Base-by-base conservation (phyloP, 768 basidiomycete species). In the Ramaria sp. region DNA sequence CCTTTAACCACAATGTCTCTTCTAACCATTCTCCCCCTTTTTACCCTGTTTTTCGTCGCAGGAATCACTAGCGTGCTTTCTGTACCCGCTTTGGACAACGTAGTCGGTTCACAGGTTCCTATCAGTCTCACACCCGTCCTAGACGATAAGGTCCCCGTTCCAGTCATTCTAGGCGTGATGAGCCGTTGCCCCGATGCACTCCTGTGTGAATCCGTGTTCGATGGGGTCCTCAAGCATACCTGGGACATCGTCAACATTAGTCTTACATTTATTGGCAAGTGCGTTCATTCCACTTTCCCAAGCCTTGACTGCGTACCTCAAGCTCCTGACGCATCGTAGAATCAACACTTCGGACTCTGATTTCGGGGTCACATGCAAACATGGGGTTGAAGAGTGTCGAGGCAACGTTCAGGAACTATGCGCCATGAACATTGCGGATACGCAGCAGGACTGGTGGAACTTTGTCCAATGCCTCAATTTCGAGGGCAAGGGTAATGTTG, bases 381-480 rank as follows among this genome's bases (percentile, higher is more conserved):
- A 95, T 63, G 92, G 91, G 16, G 69, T 70, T 4, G 66, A 75
- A 50, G 93, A 97, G 67, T 96, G 93, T 62, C 79, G 79, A 13
- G 93, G 88, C 41, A 92, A 95, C 69, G 79, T 91, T 16, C 87
- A 96, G 56, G 83, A 96, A 64, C 73, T 96, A 25, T 97, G 94
- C 66, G 85, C 76, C 28, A 72, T 76, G 52, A 79, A 81, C 64
- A 73, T 88, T 57, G 70, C 76, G 22, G 67, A 74, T 22, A 41
- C 41, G 0, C 67, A 70, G 38, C 59, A 66, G n/a, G 70, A 69
- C 20, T 91, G 88, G 86, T 94, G 90, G 91, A 69, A 78, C 50
- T 93, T 90, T 61, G 72, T 91, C 20, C 81, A 79, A 56, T 93
- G 91, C 66, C 78, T 88, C 62, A 90, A 91, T 65, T 82, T 73